Conservation (phyloP, 1,139 yeast genomes). For the Diutina mesorugosa region DNA sequence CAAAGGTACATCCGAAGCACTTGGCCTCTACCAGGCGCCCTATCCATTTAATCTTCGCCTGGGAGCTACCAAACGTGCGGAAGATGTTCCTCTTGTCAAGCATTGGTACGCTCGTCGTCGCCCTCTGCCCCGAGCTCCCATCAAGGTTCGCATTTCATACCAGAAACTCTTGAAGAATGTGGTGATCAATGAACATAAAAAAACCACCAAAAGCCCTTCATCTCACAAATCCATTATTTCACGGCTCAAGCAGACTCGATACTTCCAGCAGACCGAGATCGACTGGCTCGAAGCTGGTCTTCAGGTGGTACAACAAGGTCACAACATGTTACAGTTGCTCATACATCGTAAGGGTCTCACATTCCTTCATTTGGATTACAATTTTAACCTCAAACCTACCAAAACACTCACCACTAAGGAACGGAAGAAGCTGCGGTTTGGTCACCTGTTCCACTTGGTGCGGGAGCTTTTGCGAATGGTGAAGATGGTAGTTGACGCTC, state of each 20-base stretch:
- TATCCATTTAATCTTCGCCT: slow-evolving; percentile 70
- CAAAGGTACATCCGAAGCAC: slow-evolving; percentile 39
- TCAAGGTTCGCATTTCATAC: slow-evolving; percentile 74
- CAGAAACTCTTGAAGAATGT: slow-evolving; percentile 71
- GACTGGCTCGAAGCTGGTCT: slow-evolving; percentile 99
- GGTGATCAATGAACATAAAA: slow-evolving; percentile 52
- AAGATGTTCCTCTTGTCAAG: slow-evolving; percentile 79
- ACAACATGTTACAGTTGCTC: slow-evolving; percentile 79
- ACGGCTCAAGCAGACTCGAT: slow-evolving; percentile 65
- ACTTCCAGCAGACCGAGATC: slow-evolving; percentile 79
- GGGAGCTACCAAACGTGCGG: slow-evolving; percentile 68
- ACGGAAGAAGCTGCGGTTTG: slow-evolving; percentile 89
- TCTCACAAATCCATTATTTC: not conserved
- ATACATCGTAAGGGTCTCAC: slow-evolving; percentile 89
- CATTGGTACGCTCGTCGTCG: slow-evolving; percentile 63
- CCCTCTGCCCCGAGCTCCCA: slow-evolving; percentile 44
- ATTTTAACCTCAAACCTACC: slow-evolving; percentile 91
- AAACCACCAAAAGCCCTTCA: slow-evolving; percentile 35
- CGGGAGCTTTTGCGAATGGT: slow-evolving; percentile 76
- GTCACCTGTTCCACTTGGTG: slow-evolving; percentile 89
- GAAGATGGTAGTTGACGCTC: slow-evolving; percentile 84
- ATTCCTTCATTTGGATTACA: slow-evolving; percentile 86
- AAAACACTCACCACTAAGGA: slow-evolving; percentile 95
- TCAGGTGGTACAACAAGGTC: slow-evolving; percentile 88
- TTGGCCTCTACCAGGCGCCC: slow-evolving; percentile 68